These are phyloP conservation scores for Magnusiomyces suaveolens DNA, from an alignment of 1,139 yeast genomes.

Conservation along the genomic window DNA sequence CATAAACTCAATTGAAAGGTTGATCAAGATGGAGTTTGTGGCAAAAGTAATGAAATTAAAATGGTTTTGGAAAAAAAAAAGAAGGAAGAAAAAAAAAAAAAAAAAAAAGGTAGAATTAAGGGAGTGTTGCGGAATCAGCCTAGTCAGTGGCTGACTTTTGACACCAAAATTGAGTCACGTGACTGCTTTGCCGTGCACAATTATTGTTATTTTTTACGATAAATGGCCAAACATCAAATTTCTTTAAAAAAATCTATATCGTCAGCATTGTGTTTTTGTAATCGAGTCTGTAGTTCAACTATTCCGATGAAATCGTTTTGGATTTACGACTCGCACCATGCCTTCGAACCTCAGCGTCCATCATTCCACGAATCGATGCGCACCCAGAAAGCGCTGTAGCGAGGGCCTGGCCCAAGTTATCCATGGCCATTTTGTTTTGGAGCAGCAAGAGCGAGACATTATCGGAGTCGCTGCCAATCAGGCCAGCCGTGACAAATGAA, in stretches of 20 bases:
- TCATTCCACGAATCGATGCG: conserved; percentile 66
- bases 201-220: too few species aligned
- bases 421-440: conserved; percentile 37
- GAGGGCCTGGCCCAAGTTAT: background rate
- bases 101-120: too few species aligned
- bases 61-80: too few species aligned
- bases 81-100: background rate
- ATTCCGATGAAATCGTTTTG: background rate
- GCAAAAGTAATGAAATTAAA: too few species aligned
- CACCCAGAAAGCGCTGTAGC: conserved; percentile 59
- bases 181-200: too few species aligned
- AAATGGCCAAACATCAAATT: too few species aligned
- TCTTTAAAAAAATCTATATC: too few species aligned
- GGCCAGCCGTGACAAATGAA: conserved; percentile 72
- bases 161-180: too few species aligned
- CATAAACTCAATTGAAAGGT: background rate
- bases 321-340: conserved; percentile 46
- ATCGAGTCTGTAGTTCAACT: background rate
- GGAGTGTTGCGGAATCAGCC: background rate
- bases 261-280: too few species aligned
- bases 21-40: too few species aligned
- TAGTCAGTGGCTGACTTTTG: background rate
- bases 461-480: conserved; percentile 64
- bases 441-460: conserved; percentile 62
- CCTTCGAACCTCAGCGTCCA: conserved; percentile 75